phyloP scores from a whole-genome alignment of 1,284 basidiomycete genomes.

The Sutorius eximius region DNA sequence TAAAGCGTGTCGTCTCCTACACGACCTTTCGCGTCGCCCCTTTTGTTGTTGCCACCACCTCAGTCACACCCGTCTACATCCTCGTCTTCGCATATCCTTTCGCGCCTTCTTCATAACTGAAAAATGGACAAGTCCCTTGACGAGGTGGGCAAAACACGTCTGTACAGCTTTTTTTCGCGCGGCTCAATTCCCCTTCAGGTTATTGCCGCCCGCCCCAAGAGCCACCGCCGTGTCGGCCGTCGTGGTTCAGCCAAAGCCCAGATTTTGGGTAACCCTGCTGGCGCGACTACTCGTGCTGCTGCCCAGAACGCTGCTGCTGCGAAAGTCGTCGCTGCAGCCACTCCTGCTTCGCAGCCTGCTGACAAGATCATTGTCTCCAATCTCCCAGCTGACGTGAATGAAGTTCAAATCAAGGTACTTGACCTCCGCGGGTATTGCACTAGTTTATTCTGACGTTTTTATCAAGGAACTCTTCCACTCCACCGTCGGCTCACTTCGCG shows the following conservation, averaged over 20 bases:
- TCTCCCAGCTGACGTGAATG: slow-evolving; percentile 93
- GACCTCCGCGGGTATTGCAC: neutral
- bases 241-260: slow-evolving; percentile 48
- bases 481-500: slow-evolving; percentile 86
- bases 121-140: slow-evolving; percentile 88
- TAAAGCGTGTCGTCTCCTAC: slow-evolving; percentile 8
- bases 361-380: slow-evolving; percentile 98
- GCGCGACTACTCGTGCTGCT: slow-evolving; percentile 54
- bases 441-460: slow-evolving; percentile 4
- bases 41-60: slow-evolving; percentile 28
- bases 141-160: slow-evolving; percentile 56
- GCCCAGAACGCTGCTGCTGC: slow-evolving; percentile 40
- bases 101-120: neutral
- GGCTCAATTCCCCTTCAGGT: slow-evolving; percentile 52
- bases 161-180: slow-evolving; percentile 13
- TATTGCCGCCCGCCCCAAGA: slow-evolving; percentile 64
- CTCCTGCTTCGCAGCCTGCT: slow-evolving; percentile 45
- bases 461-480: slow-evolving; percentile 87
- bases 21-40: slow-evolving; percentile 27
- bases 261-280: slow-evolving; percentile 54
- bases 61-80: neutral
- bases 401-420: slow-evolving; percentile 87
- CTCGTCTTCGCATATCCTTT: neutral
- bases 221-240: slow-evolving; percentile 47
- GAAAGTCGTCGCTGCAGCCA: slow-evolving; percentile 40